Percentiles rank a stretch among this genome's conserved stretches.
Conservation (phyloP, 768 basidiomycete genomes). For the Russula abietina region DNA sequence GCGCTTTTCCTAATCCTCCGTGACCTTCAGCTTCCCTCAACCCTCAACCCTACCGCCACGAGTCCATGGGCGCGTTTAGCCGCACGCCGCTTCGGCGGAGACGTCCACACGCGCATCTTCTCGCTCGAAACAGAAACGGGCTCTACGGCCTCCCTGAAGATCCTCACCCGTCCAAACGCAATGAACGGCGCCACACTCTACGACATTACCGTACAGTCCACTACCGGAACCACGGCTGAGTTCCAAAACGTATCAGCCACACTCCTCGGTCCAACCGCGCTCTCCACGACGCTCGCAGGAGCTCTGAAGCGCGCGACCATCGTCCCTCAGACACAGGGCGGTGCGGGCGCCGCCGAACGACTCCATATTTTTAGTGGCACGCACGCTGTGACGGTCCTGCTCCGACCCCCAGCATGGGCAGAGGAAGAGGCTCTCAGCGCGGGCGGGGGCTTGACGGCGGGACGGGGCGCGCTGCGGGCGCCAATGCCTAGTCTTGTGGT, state of each 20-base stretch:
- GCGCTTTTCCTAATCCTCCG: slow-evolving; percentile 71
- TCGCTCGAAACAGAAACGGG: slow-evolving; percentile 54
- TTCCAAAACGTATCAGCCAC: slow-evolving; percentile 46
- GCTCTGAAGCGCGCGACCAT: slow-evolving; percentile 56
- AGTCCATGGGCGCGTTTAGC: slow-evolving; percentile 68
- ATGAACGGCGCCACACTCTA: slow-evolving; percentile 26
- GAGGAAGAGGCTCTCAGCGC: slow-evolving; percentile 48
- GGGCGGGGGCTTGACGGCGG: slow-evolving; percentile 44
- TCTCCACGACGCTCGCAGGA: slow-evolving; percentile 49
- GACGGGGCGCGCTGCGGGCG: slow-evolving; percentile 63
- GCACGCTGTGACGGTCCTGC: slow-evolving; percentile 55
- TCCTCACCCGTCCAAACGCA: slow-evolving; percentile 39
- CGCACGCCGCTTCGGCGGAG: slow-evolving; percentile 75
- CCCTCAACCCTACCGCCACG: slow-evolving; percentile 15
- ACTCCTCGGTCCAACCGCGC: slow-evolving; percentile 46
- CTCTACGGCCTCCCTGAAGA: slow-evolving; percentile 35
- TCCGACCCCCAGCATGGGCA: slow-evolving; percentile 69
- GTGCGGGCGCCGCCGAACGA: slow-evolving; percentile 58
- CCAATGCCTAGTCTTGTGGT: slow-evolving; percentile 96
- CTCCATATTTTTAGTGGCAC: slow-evolving; percentile 69
- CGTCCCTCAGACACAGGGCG: slow-evolving; percentile 58
- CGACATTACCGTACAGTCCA: slow-evolving; percentile 45
- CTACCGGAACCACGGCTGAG: background rate
- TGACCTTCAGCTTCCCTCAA: slow-evolving; percentile 38
- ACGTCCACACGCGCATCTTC: slow-evolving; percentile 56